Percentiles rank a stretch among this genome's conserved stretches.
phyloP scores from a whole-genome alignment of 2,329 filamentous ascomycete species.

The Aspergillus sp. region DNA sequence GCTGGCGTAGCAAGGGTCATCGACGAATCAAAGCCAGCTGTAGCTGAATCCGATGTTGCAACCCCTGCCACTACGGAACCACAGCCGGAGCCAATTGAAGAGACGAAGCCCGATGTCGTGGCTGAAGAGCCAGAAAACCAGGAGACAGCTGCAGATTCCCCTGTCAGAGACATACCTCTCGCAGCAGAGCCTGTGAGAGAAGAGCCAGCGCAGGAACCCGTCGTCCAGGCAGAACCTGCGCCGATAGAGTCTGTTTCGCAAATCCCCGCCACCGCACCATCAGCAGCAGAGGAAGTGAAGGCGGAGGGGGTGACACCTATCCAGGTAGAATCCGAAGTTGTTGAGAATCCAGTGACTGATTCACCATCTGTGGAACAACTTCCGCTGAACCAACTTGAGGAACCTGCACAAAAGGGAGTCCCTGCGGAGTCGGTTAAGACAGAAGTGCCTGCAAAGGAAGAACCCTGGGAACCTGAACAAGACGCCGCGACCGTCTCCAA shows the following conservation, averaged over 20 bases:
- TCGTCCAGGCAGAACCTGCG: neutral
- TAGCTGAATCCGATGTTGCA: constrained; percentile 14
- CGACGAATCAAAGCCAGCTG: neutral
- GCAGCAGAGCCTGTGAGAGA: constrained; percentile 15
- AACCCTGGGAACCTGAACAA: neutral
- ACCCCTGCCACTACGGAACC: constrained; percentile 9
- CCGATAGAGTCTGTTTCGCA: constrained; percentile 1
- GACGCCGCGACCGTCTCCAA: neutral
- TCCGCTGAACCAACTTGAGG: constrained; percentile 2
- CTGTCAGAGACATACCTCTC: neutral
- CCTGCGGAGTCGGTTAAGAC: neutral
- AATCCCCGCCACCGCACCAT: neutral
- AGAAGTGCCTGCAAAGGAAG: neutral
- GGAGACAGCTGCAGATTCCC: constrained; percentile 15
- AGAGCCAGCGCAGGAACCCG: constrained; percentile 9
- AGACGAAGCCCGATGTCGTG: constrained; percentile 11
- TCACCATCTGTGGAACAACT: neutral
- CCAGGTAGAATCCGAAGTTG: neutral
- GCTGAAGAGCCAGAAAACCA: constrained; percentile 6
- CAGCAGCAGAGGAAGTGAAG: neutral
- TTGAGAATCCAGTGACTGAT: neutral
- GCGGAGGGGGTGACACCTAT: neutral
- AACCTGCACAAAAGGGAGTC: constrained; percentile 9
- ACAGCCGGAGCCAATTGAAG: constrained; percentile 2
- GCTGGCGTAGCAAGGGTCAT: neutral